A percentile compares a stretch with the other conserved stretches of the same genome.
phyloP scores from a whole-genome alignment of 169 alveolate species.

The Besnoitia besnoiti region DNA sequence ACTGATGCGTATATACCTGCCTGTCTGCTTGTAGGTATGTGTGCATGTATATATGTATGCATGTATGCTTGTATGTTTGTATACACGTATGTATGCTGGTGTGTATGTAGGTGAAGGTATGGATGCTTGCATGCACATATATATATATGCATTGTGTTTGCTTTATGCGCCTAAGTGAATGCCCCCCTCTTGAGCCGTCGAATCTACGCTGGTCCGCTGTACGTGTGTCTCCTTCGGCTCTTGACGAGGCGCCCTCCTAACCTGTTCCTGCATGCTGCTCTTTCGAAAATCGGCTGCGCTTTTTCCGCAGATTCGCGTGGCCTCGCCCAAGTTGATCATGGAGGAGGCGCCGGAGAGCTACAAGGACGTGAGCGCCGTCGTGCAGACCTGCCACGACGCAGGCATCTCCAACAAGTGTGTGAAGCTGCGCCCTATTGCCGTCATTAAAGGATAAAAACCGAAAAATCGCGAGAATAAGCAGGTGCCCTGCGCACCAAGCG shows the following conservation, averaged over 20 bases:
- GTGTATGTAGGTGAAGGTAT: not conserved
- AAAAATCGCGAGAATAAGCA: too few relatives aligned
- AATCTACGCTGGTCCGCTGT: too few relatives aligned
- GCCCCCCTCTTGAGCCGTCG: too few relatives aligned
- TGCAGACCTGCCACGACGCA: slow-evolving; percentile 87
- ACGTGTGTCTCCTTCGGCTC: not conserved
- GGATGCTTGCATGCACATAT: not conserved
- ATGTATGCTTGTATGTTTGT: not conserved
- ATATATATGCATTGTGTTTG: not conserved
- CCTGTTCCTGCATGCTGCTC: not conserved
- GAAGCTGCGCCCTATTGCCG: slow-evolving; percentile 88
- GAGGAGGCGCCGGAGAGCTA: slow-evolving; percentile 93
- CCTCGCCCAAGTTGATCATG: slow-evolving; percentile 88
- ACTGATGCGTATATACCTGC: not conserved
- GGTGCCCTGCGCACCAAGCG: too few relatives aligned
- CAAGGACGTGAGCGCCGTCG: slow-evolving; percentile 88
- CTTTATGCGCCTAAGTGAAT: too few relatives aligned
- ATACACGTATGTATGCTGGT: not conserved
- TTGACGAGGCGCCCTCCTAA: not conserved
- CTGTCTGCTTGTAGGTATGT: not conserved
- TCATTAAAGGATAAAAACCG: slow-evolving; percentile 82
- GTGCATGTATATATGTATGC: slow-evolving; percentile 11
- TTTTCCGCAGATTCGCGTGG: slow-evolving; percentile 82
- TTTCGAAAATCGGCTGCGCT: not conserved
- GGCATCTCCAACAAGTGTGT: slow-evolving; percentile 87